A percentile compares a stretch with the other conserved stretches of the same genome.
These are phyloP conservation scores for Omphalotus guepiniiformis DNA, from an alignment of 768 basidiomycete species.

Conservation along the genomic window DNA sequence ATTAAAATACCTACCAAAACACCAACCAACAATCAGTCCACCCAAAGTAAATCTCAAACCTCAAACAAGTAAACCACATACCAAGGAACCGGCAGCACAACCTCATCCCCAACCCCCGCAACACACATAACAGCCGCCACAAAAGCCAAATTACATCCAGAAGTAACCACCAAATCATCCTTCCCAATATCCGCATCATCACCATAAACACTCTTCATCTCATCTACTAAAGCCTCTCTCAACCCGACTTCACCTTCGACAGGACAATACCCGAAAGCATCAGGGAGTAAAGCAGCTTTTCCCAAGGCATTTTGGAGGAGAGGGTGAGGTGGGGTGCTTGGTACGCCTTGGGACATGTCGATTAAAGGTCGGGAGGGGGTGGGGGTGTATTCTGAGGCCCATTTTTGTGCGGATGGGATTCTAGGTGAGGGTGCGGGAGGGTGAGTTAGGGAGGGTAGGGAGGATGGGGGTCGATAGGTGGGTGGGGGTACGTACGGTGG, in stretches of 20 bases:
- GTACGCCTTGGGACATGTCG: constrained; percentile 62
- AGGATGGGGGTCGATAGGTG: background rate
- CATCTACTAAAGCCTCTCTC: constrained; percentile 47
- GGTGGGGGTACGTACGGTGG: too few relatives aligned
- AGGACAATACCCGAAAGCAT: constrained; percentile 51
- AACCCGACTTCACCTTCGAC: constrained; percentile 55
- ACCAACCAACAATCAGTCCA: constrained; percentile 45
- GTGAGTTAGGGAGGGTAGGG: background rate
- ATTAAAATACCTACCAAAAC: too few relatives aligned
- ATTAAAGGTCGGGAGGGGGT: constrained; percentile 41
- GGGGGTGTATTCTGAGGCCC: constrained; percentile 43
- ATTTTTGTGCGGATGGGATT: constrained; percentile 55
- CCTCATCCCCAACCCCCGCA: constrained; percentile 66
- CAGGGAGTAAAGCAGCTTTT: constrained; percentile 35
- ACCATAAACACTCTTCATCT: constrained; percentile 62
- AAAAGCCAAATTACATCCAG: constrained; percentile 75
- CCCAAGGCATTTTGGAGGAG: constrained; percentile 46
- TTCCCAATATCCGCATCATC: constrained; percentile 38
- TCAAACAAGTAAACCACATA: too few relatives aligned
- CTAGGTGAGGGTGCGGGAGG: too few relatives aligned
- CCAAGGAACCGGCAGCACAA: constrained; percentile 73
- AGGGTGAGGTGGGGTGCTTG: constrained; percentile 58
- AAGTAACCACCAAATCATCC: constrained; percentile 63
- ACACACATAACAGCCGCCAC: constrained; percentile 56
- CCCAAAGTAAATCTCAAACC: too few relatives aligned